Evolutionary conservation across 2,329 filamentous ascomycete species (phyloP), one percentile per base, ranked within the genome.

Genomic region (Sarocladium strictum): DNA sequence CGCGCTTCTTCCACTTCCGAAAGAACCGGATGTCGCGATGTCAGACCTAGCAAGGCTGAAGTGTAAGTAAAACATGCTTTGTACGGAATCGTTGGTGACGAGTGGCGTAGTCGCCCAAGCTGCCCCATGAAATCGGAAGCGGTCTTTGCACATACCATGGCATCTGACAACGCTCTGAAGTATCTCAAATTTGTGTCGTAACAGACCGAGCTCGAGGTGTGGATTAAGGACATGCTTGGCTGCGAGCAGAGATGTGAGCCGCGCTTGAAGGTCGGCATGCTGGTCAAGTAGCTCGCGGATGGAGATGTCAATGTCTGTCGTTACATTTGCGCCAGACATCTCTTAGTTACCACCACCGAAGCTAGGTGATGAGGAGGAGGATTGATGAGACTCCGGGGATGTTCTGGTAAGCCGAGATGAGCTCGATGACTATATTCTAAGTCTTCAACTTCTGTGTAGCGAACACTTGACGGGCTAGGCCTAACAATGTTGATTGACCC

Each of bases 1-100:
- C 80, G 73, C 24, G 80, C 80, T 64, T 83, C 80, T 65, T 83
- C 80, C 23, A 75, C 71, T 58, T 81, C 77, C 53, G 78, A 83
- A 54, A 81, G 65, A 58, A 72, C 67, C 23, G 75, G 73, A 49
- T 76, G 63, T 57, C 59, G 63, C 49, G 65, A 63, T 23, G 60
- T 38, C 54, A 64, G 61, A 58, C 64, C 65, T 68, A 58, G 37
- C 11, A 53, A 33, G 12, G 29, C 14, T 38, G 19, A 24, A 17
- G 24, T n/a, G 51, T 49, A 12, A 56, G 15, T 55, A 51, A 53
- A 47, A 40, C 53, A 12, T 26, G 35, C 45, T 33, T 57, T 59
- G 35, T 19, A 5, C 50, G 41, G 38, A 17, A 53, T 24, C 40
- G 7, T 23, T 45, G 5, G 6, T 7, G 40, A 12, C 5, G 24